These are phyloP conservation scores for Solanum hybrid DNA, from an alignment of 305 asterid species.

Conservation along the genomic window DNA sequence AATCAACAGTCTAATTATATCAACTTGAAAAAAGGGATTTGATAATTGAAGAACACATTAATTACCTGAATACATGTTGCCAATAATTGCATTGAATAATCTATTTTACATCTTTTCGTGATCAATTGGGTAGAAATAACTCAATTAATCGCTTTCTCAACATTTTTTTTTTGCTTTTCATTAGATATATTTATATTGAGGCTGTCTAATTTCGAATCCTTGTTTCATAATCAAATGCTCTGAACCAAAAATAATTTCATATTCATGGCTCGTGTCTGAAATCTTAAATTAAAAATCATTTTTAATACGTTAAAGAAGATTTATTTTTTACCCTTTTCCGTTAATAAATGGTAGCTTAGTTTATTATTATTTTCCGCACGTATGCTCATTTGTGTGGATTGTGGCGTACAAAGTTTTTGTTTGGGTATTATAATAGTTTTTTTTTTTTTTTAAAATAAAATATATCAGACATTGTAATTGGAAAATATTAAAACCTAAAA, in stretches of 20 bases:
- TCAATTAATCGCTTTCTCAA: background rate
- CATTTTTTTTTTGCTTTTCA: background rate
- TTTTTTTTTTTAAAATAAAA: background rate
- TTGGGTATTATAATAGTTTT: background rate
- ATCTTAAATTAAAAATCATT: background rate
- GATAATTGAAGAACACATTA: background rate
- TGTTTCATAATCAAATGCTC: background rate
- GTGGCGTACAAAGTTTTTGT: background rate
- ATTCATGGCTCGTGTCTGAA: rapidly evolving
- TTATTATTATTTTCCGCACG: background rate
- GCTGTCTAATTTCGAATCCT: background rate
- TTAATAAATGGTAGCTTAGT: background rate
- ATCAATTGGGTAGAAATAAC: background rate
- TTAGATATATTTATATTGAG: background rate
- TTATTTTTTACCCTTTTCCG: background rate
- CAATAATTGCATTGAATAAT: background rate
- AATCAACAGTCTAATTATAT: background rate
- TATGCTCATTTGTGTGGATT: background rate
- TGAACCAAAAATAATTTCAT: background rate
- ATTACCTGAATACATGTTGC: background rate
- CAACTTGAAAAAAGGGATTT: background rate
- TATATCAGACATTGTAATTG: background rate
- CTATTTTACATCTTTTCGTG: background rate
- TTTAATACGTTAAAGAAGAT: background rate
- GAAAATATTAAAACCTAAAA: background rate